phyloP scores from a whole-genome alignment of 1,139 yeast genomes.

The Geotrichum histeridarum region DNA sequence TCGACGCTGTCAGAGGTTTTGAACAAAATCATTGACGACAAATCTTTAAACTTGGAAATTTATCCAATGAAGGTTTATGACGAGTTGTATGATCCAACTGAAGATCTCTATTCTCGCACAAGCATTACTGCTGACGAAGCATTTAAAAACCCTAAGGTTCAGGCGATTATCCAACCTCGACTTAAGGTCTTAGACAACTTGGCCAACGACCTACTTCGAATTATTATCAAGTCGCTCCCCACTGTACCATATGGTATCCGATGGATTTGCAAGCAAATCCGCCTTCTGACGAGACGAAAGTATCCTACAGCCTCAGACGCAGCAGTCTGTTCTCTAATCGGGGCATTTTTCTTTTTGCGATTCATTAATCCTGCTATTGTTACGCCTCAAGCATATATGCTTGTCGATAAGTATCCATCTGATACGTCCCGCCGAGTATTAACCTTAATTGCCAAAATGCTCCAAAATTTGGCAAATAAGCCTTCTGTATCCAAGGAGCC shows the following conservation, averaged over 20 bases:
- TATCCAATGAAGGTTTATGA: slow-evolving; percentile 39
- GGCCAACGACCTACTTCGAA: slow-evolving; percentile 55
- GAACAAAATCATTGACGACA: slow-evolving; percentile 33
- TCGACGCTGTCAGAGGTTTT: slow-evolving; percentile 35
- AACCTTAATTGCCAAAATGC: slow-evolving; percentile 74
- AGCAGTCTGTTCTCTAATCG: slow-evolving; percentile 56
- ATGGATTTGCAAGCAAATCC: slow-evolving; percentile 68
- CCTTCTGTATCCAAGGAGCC: slow-evolving; percentile 41
- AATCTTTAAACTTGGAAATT: slow-evolving; percentile 36
- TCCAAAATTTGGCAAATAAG: slow-evolving; percentile 79
- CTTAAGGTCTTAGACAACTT: slow-evolving; percentile 41
- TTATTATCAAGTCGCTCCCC: slow-evolving; percentile 53
- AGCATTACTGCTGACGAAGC: slow-evolving; percentile 35
- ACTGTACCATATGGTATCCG: slow-evolving; percentile 68
- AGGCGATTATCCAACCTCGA: slow-evolving; percentile 35
- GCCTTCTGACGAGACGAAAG: slow-evolving; percentile 54
- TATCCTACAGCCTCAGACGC: slow-evolving; percentile 56
- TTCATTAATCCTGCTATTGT: slow-evolving; percentile 89
- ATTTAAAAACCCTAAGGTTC: slow-evolving; percentile 33
- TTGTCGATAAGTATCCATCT: slow-evolving; percentile 37
- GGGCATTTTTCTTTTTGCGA: slow-evolving; percentile 79
- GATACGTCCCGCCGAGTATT: slow-evolving; percentile 61
- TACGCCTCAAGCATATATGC: slow-evolving; percentile 71
- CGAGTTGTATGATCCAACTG: slow-evolving; percentile 30
- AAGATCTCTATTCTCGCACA: slow-evolving; percentile 21